Base-by-base conservation (phyloP, 305 asterid species). In the Fraxinus dipetala region DNA sequence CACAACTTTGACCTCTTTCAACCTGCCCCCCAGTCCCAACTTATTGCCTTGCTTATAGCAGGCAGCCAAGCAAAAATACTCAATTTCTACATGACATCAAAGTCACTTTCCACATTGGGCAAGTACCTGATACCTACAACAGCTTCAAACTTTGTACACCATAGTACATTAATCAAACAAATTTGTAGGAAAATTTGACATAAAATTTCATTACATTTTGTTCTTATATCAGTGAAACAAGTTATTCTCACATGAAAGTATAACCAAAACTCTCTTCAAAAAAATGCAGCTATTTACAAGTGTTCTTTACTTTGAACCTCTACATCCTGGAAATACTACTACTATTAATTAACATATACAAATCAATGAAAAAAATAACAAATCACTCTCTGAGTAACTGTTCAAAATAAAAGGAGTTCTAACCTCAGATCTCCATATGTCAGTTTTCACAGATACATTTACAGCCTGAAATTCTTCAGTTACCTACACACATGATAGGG, bases 391-490 rank as follows among this genome's bases (percentile, higher is more conserved):
- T 11, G 28, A 6, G 9, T 72, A 59, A 40, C 32, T 43, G 65
- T 77, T 76, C 76, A 51, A 26, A 80, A 81, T 79, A 67, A 61
- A 56, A 80, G 80, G 65, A 81, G 76, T 70, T 31, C 90, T 87
- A 79, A 96, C 99, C 98, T 94, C 98, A 86, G 94, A 88, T 88
- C 94, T 91, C 98, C 97, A 90, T 36, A 85, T 85, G 86, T 93
- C 98, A 80, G 94, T 89, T 87, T 87, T 96, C 83, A 92, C 95
- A 81, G 97, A 91, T 72, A 96, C 98, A 89, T 95, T 96, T 79
- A 94, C 98, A 85, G 97, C 97, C 86, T 96, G 99, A 86, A 92
- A 91, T 81, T 94, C 99, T 89, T 91, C 96, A 18, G 90, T 96
- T 79, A 93, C 98, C 99, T 96, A 85, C 83, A 88, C 22, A 85